Base-by-base conservation (phyloP, 1,284 basidiomycete genomes). In the Trichosporon sp. region DNA sequence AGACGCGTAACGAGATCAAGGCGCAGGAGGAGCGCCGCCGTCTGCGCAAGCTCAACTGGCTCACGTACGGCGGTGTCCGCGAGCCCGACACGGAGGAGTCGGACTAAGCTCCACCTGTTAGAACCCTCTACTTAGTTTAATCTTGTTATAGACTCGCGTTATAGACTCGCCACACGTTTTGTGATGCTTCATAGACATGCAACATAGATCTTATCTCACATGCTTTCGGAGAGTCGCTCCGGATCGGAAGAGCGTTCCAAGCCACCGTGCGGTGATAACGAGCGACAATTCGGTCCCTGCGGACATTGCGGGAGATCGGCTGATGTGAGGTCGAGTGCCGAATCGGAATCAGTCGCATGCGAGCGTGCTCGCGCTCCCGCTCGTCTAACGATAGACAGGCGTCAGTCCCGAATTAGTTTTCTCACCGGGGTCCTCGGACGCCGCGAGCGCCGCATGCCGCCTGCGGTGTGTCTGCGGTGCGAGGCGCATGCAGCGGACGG, bases 1-100 rank as follows among this genome's bases (percentile, higher is more conserved):
- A 87, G 82, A 95, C 94, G 8, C 87, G 94, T 72, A 97, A 97
- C 84, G 92, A 96, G 81, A 62, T 91, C 74, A 97, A 97, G 84
- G 92, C 88, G 8, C 90, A 89, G 81, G 92, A 93, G 82, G 93
- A 94, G 83, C 86, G 93, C 70, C 85, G 92, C 78, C 86, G 89
- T 73, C 80, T 89, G 77, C 86, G 93, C 75, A 94, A 94, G 84
- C 80, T 96, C 71, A 86, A 88, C 72, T 98, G 93, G 93, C 85
- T 97, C 70, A 89, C 87, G 23, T 88, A 88, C 78, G 95, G 95
- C 66, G 93, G 85, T 88, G 31, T 78, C 66, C 73, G 77, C 60
- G 78, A 78, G 70, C 79, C 79, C 53, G 79, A 80, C 68, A 80
- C 79, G 6, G 76, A 76, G 65, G 78, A 79, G 32, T 71, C 73